These are phyloP conservation scores for Pseudotsuga menziesii DNA, from an alignment of 75 land plant species.

Conservation along the genomic window DNA sequence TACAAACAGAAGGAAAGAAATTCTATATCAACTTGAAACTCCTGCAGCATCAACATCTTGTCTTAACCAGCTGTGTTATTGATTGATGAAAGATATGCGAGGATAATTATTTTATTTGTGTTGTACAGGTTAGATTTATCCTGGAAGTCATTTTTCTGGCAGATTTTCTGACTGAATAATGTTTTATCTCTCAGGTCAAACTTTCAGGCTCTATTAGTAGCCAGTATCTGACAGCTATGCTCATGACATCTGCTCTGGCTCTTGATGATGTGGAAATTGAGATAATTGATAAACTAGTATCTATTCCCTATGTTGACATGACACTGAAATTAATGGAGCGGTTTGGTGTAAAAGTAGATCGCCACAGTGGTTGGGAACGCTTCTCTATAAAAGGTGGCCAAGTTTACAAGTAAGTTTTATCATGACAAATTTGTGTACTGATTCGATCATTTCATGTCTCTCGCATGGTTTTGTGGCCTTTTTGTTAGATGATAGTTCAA, in stretches of 20 bases:
- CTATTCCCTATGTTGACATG: constrained; percentile 98
- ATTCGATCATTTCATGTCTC: background rate
- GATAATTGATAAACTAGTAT: constrained; percentile 90
- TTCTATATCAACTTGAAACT: background rate
- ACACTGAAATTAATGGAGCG: constrained; percentile 91
- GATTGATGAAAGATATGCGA: background rate
- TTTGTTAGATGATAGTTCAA: background rate
- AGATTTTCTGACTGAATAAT: background rate
- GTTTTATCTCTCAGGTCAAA: constrained; percentile 61
- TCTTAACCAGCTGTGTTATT: too few relatives aligned
- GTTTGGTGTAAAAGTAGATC: constrained; percentile 82
- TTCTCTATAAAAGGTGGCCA: constrained; percentile 84
- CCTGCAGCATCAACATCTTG: background rate
- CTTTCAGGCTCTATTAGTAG: constrained; percentile 97
- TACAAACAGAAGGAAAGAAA: background rate
- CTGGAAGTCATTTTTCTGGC: background rate
- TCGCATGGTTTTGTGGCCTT: background rate
- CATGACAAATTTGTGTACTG: background rate
- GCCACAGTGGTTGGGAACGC: constrained; percentile 66
- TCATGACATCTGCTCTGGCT: constrained; percentile 94
- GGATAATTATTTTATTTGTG: background rate
- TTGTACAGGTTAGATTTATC: background rate
- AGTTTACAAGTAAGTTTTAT: constrained; percentile 77
- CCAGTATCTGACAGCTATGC: constrained; percentile 87
- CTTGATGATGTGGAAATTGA: constrained; percentile 90